Conservation (phyloP, 208 protist species). For the Leishmania gerbilli region DNA sequence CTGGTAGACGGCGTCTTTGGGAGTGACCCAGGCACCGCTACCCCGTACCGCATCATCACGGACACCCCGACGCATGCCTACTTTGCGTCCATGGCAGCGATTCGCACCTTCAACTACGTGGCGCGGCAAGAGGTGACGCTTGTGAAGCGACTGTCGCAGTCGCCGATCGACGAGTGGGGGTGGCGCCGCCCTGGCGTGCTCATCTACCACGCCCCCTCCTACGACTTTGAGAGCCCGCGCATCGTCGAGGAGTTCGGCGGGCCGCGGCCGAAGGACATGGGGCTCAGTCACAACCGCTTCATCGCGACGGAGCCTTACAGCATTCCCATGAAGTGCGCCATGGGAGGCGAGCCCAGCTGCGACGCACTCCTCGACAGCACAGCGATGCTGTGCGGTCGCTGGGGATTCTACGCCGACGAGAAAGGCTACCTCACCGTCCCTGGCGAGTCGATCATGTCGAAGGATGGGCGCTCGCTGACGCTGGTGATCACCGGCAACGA, state of each 20-base stretch:
- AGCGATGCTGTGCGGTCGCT: slow-evolving; percentile 82
- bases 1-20: slow-evolving; percentile 88
- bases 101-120: slow-evolving; percentile 87
- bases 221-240: slow-evolving; percentile 82
- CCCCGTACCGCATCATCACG: slow-evolving; percentile 89
- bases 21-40: slow-evolving; percentile 66
- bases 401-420: slow-evolving; percentile 91
- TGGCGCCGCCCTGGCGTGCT: slow-evolving; percentile 85
- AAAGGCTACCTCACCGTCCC: slow-evolving; percentile 74
- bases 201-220: slow-evolving; percentile 85
- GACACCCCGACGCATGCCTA: slow-evolving; percentile 91
- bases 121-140: slow-evolving; percentile 85
- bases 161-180: slow-evolving; percentile 88
- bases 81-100: slow-evolving; percentile 77
- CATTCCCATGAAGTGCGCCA: slow-evolving; percentile 89
- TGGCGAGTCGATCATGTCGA: slow-evolving; percentile 65
- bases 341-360: slow-evolving; percentile 79
- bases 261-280: slow-evolving; percentile 82
- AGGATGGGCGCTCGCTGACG: slow-evolving; percentile 57
- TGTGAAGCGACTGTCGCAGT: slow-evolving; percentile 82
- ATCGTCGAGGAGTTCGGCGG: slow-evolving; percentile 94
- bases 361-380: slow-evolving; percentile 78
- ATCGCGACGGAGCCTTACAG: slow-evolving; percentile 88
- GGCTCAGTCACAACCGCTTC: slow-evolving; percentile 69
- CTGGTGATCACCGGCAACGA: slow-evolving; percentile 63